These are phyloP conservation scores for Paxillus rubicundulus DNA, from an alignment of 768 basidiomycete species.

Conservation along the genomic window DNA sequence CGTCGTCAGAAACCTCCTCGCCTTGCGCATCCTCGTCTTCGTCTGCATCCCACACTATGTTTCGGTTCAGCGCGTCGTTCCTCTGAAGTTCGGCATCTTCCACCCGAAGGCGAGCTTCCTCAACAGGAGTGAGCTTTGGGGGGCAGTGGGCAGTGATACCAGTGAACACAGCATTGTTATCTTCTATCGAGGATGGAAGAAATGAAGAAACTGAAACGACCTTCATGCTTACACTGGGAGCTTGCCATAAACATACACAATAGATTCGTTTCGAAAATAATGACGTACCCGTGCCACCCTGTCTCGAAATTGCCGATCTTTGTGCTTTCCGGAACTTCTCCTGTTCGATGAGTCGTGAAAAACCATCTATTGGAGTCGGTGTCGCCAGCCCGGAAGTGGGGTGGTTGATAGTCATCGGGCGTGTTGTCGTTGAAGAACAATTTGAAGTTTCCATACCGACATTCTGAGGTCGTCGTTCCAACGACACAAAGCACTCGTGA, in stretches of 20 bases:
- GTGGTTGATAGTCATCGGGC: slow-evolving; percentile 82
- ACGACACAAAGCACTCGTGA: neutral
- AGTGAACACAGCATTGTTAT: slow-evolving; percentile 54
- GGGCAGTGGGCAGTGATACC: slow-evolving; percentile 40
- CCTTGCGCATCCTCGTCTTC: slow-evolving; percentile 59
- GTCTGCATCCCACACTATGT: slow-evolving; percentile 64
- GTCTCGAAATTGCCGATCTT: slow-evolving; percentile 66
- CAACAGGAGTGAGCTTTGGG: slow-evolving; percentile 50
- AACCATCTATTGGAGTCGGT: slow-evolving; percentile 72
- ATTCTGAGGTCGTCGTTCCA: slow-evolving; percentile 43
- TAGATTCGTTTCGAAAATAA: neutral
- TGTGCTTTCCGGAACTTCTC: slow-evolving; percentile 73
- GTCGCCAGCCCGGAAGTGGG: slow-evolving; percentile 72
- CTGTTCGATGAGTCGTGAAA: slow-evolving; percentile 72
- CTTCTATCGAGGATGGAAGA: slow-evolving; percentile 60
- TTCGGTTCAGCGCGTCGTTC: slow-evolving; percentile 59
- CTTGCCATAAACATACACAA: neutral
- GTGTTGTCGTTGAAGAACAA: slow-evolving; percentile 79
- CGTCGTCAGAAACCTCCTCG: slow-evolving; percentile 40
- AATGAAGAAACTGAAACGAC: slow-evolving; percentile 73
- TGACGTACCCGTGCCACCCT: slow-evolving; percentile 64
- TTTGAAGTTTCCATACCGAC: slow-evolving; percentile 87
- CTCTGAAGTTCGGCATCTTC: slow-evolving; percentile 59
- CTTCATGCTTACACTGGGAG: slow-evolving; percentile 60
- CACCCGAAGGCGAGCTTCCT: slow-evolving; percentile 52